phyloP scores from a whole-genome alignment of 2,329 filamentous ascomycete genomes.

The Xylaria sp. region DNA sequence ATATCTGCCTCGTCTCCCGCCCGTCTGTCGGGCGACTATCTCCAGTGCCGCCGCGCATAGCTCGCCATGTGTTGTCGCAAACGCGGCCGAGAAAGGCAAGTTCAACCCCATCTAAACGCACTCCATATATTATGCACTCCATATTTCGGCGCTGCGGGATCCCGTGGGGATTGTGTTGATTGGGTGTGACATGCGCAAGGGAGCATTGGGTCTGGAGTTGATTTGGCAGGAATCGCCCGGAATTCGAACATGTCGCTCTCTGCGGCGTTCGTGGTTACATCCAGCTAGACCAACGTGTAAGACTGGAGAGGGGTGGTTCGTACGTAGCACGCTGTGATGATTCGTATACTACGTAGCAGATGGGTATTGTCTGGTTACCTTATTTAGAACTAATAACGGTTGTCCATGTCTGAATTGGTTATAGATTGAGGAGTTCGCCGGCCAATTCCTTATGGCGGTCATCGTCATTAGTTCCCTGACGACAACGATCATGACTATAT shows the following conservation, averaged over 20 bases:
- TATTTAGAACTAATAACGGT: too few species aligned
- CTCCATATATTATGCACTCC: conserved; percentile 12
- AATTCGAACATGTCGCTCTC: neutral
- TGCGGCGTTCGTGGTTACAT: conserved; percentile 5
- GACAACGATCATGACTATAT: neutral
- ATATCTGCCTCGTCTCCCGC: neutral
- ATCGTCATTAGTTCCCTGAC: neutral
- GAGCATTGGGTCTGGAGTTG: neutral
- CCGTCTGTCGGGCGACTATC: neutral
- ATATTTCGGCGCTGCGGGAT: conserved; percentile 12
- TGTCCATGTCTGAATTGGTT: too few species aligned
- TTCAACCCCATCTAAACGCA: neutral
- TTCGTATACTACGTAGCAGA: neutral
- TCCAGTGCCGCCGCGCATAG: neutral
- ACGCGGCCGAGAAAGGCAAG: neutral
- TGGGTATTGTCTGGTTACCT: too few species aligned
- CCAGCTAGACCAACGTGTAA: neutral
- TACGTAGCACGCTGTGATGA: neutral
- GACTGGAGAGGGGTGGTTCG: neutral
- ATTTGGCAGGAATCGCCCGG: neutral
- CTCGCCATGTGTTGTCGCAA: neutral
- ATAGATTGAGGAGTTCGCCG: too few species aligned
- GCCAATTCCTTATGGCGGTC: neutral
- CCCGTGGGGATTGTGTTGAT: conserved; percentile 1
- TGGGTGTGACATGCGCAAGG: conserved; percentile 5